Evolutionary conservation across 2,329 filamentous ascomycete genomes (phyloP), one percentile per base, ranked within the genome.

Genomic region (Alternaria sp.): DNA sequence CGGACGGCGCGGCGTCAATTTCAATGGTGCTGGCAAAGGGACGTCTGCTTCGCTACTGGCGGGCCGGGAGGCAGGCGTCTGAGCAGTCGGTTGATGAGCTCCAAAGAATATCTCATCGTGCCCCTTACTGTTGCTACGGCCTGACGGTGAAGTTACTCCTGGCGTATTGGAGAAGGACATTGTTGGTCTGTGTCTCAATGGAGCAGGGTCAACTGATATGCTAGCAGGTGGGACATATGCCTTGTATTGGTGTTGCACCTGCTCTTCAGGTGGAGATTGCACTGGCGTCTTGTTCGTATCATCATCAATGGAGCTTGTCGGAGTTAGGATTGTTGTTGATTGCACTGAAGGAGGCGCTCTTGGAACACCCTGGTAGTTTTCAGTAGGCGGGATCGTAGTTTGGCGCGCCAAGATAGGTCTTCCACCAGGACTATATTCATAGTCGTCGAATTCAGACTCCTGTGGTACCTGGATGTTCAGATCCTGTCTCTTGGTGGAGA

Each of bases 371-470:
- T 65, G 63, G 8, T 58, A 44, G 43, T 54, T 66, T 15, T 63
- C 70, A 13, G 57, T 61, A 11, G 61, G 66, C 49, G 63, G 67
- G 12, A 71, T 23, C 17, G 62, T 71, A 10, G 69, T 57, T 25
- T 70, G 69, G 4, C 64, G 68, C 40, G 66, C 72, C 23, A 84
- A 64, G 11, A 84, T 80, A 10, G 86, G 86, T 30, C 86, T 79
- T 8, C 86, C 86, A 21, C 86, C 86, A 19, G 86, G 84, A 64
- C 85, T 87, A 63, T 86, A 87, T 43, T 80, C 76, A 30, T 65
- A 70, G 9, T 75, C 71, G 32, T 73, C 62, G 3, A 60, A 43
- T 11, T 57, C 32, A 3, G 60, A 32, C 7, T 57, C 54, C 23
- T 61, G 54, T 4, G 69, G 69, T 17, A 74, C 61, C 23, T 72